phyloP scores from a whole-genome alignment of 2,329 filamentous ascomycete species.

The Paecilomyces formosus region DNA sequence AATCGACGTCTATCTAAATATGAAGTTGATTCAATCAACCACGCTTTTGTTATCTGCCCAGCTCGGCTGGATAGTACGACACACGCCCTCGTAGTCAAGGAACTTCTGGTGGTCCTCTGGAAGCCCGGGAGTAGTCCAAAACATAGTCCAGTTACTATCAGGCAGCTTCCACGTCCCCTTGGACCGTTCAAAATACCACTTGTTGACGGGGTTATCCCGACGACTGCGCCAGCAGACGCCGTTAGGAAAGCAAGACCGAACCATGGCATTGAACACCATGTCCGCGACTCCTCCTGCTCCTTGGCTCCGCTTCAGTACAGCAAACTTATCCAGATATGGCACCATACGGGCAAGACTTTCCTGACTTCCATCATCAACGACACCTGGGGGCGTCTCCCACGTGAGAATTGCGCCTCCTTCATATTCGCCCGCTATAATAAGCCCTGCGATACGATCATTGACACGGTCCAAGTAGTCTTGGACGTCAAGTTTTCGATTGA shows the following conservation, averaged over 20 bases:
- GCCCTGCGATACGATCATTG: constrained; percentile 70
- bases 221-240: constrained; percentile 91
- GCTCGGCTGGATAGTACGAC: constrained; percentile 49
- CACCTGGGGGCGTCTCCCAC: constrained; percentile 71
- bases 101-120: constrained; percentile 49
- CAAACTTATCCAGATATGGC: constrained; percentile 96
- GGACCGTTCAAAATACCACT: constrained; percentile 96
- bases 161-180: constrained; percentile 74
- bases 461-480: constrained; percentile 77
- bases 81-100: constrained; percentile 68
- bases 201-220: constrained; percentile 90
- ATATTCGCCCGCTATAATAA: constrained; percentile 94
- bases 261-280: constrained; percentile 94
- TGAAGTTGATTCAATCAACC: constrained; percentile 41
- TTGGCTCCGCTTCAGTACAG: constrained; percentile 79
- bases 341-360: constrained; percentile 58
- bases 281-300: constrained; percentile 90
- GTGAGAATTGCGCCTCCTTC: constrained; percentile 92
- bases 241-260: constrained; percentile 74
- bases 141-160: constrained; percentile 92
- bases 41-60: constrained; percentile 41
- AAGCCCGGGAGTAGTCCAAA: constrained; percentile 77
- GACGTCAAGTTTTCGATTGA: constrained; percentile 75
- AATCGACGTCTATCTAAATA: background rate
- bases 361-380: constrained; percentile 47